phyloP scores from a whole-genome alignment of 2,329 filamentous ascomycete genomes.

The Epichloe bromicola region DNA sequence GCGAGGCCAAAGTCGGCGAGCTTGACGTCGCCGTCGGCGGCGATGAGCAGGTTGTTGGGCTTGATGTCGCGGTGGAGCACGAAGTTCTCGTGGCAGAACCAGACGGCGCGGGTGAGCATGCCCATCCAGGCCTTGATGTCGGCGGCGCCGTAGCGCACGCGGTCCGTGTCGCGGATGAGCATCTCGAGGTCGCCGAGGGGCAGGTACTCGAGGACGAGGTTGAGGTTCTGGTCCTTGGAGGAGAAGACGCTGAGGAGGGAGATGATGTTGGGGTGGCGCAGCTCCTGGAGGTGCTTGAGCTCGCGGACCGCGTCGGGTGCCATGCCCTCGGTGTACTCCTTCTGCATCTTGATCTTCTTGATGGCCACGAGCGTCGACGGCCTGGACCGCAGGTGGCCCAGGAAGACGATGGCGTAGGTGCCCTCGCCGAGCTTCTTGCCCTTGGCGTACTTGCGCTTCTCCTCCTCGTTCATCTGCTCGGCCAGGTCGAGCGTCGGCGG shows the following conservation, averaged over 20 bases:
- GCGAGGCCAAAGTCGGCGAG: constrained; percentile 96
- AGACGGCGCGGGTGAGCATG: constrained; percentile 85
- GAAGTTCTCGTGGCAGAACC: constrained; percentile 94
- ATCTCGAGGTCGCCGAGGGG: constrained; percentile 91
- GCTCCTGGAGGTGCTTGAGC: constrained; percentile 88
- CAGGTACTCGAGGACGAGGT: constrained; percentile 86
- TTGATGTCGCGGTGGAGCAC: constrained; percentile 97
- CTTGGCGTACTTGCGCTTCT: constrained; percentile 83
- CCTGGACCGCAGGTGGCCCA: constrained; percentile 65
- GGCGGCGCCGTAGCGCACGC: constrained; percentile 67
- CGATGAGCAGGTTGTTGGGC: constrained; percentile 93
- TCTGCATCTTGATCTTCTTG: constrained; percentile 83
- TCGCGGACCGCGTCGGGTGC: constrained; percentile 91
- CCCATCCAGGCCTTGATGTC: constrained; percentile 99
- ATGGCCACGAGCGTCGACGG: constrained; percentile 71
- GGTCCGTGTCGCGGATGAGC: constrained; percentile 73
- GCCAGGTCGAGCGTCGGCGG: constrained; percentile 43
- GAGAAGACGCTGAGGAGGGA: constrained; percentile 85
- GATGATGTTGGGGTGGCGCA: constrained; percentile 92
- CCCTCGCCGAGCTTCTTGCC: constrained; percentile 89
- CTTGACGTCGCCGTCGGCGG: constrained; percentile 84
- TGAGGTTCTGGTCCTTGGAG: constrained; percentile 92
- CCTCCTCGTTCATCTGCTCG: constrained; percentile 71
- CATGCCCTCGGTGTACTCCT: constrained; percentile 81
- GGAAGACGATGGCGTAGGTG: constrained; percentile 92